Conservation (phyloP, 2,329 filamentous ascomycete genomes). For the Clonostachys rosea region DNA sequence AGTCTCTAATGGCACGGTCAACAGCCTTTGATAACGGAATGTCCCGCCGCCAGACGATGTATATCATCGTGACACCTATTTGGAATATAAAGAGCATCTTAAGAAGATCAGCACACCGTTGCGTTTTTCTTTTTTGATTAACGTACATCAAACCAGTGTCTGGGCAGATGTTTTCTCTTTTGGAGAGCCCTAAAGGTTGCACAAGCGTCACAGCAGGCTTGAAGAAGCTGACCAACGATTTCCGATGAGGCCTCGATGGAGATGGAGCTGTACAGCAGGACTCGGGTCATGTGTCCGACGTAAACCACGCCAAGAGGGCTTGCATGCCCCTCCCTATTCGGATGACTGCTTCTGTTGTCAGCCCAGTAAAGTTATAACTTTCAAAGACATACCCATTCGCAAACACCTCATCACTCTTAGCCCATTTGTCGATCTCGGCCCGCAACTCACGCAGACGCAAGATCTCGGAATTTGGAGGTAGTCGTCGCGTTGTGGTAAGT, state of each 20-base stretch:
- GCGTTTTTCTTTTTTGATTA: no score
- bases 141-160: neutral
- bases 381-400: neutral
- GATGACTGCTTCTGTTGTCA: neutral
- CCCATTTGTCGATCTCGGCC: neutral
- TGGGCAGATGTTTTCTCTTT: neutral
- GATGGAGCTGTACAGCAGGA: neutral
- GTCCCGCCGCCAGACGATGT: neutral
- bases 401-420: neutral
- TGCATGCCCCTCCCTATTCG: neutral
- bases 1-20: neutral
- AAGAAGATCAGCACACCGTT: neutral
- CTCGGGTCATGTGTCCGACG: neutral
- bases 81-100: neutral
- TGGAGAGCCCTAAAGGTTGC: neutral
- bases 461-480: neutral
- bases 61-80: neutral
- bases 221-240: neutral
- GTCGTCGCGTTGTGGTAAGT: neutral
- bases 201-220: neutral
- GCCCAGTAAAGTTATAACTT: neutral
- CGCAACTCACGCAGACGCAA: neutral
- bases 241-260: neutral
- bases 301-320: neutral
- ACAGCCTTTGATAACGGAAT: neutral